Evolutionary conservation across 2,329 filamentous ascomycete genomes (phyloP).

Genomic region (Penicillium sp.): DNA sequence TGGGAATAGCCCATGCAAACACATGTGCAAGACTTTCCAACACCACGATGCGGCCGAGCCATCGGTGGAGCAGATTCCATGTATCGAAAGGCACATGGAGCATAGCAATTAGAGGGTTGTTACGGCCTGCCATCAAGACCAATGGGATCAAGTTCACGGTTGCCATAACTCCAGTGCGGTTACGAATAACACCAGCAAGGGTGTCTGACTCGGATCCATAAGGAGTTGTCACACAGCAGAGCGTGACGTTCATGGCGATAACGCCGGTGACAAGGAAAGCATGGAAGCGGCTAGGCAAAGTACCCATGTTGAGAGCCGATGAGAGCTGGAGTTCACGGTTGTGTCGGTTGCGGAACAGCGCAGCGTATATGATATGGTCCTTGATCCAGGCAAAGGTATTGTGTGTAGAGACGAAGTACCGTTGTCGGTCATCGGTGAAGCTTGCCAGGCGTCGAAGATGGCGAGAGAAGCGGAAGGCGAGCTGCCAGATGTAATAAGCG

Average conservation of each 20-base stretch:
- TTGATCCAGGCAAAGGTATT: slow-evolving; percentile 64
- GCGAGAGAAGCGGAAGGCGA: slow-evolving; percentile 58
- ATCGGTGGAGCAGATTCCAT: slow-evolving; percentile 67
- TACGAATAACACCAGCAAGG: slow-evolving; percentile 41
- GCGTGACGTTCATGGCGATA: slow-evolving; percentile 46
- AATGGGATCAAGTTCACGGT: slow-evolving; percentile 46
- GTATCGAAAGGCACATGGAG: slow-evolving; percentile 46
- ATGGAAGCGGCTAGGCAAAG: slow-evolving; percentile 48
- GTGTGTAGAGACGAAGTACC: slow-evolving; percentile 67
- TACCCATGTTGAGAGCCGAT: slow-evolving; percentile 45
- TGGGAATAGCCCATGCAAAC: slow-evolving; percentile 70
- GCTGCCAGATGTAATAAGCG: slow-evolving; percentile 65
- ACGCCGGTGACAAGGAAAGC: slow-evolving; percentile 41
- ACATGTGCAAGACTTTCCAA: slow-evolving; percentile 69
- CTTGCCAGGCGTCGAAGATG: slow-evolving; percentile 73
- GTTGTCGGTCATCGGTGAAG: slow-evolving; percentile 74
- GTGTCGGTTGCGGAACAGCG: slow-evolving; percentile 44
- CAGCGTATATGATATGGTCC: slow-evolving; percentile 58
- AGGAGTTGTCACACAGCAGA: slow-evolving; percentile 50
- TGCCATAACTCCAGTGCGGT: slow-evolving; percentile 44
- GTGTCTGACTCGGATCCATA: slow-evolving; percentile 36
- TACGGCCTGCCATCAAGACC: slow-evolving; percentile 42
- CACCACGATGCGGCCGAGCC: slow-evolving; percentile 71
- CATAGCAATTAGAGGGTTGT: slow-evolving; percentile 44
- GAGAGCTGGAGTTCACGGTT: slow-evolving; percentile 48